Base-by-base conservation (phyloP, 495 filamentous ascomycete species). In the Hypoxylon rickii region DNA sequence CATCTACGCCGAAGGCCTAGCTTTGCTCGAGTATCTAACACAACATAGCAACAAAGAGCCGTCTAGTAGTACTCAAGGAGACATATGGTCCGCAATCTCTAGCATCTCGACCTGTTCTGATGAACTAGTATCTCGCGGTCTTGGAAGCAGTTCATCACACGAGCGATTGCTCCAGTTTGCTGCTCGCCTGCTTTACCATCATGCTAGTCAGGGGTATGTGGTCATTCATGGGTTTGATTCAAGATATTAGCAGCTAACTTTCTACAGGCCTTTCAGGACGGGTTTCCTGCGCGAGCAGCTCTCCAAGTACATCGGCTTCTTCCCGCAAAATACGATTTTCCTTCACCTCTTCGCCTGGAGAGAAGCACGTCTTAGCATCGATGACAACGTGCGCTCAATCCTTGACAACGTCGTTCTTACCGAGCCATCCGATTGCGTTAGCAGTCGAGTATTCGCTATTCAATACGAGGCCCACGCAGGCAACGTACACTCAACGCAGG, bases 261-360 rank as follows among this genome's bases (percentile, higher is more conserved):
- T 18, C 12, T 45, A 5, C 33, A 79, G 73, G 24, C 75, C 82
- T 4, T 88, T 87, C 72, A 84, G 82, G 55, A 87, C 89, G 8
- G 66, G 78, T 1, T 68, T 79, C 16, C 65, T 96, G 43, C 86
- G 88, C 31, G 64, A 74, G 15, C 65, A 82, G 3, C 75, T 96
- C 2, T 58, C 72, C 4, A 66, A 80, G 20, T 86, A 84, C 55
- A 70, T 94, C 22, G 44, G 53, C 3, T 60, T 74, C 8, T 96
- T 88, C 69, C 91, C 91, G 0, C 73, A 79, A 21, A 96, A 96
- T 74, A 89, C 86, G 1, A 79, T 91, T 29, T 87, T 96, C 56
- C 79, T 93, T 43, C 73, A 80, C 12, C 74, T 92, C 11, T 86
- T 86, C 66, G 76, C 80, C 7, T 91, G 85, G 85, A 84, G 87